Evolutionary conservation across 176 grass and related monocot species (phyloP), one percentile per base, ranked within the genome.

Genomic region (Musa troglodytarum): DNA sequence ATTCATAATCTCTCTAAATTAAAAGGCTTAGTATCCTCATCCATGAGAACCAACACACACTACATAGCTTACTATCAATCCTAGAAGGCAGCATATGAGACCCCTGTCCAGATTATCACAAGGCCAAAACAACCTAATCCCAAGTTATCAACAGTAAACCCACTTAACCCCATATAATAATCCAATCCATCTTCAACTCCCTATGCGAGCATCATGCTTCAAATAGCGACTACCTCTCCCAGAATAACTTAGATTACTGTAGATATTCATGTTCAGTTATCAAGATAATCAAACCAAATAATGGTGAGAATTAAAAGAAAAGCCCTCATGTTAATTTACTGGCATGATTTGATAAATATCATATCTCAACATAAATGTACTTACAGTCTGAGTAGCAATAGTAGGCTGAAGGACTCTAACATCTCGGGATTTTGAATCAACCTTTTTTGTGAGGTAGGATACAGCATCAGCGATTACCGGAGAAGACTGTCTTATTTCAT

Each of bases 351-450:
- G 34, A 43, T 43, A 43, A 43, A 50, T 50, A 69, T 50, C 29
- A 49, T 17, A 50, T 17, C 20, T 21, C 22, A 81, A 43, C 77
- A 54, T 81, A 76, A 10, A 76, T 82, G 13, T 25, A 82, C 83
- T 97, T 85, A 93, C 90, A 59, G 72, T 90, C 79, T 91, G 94
- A 75, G 94, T 97, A 69, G 94, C 94, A 83, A 97, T 97, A 19
- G 90, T 93, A 68, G 94, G 94, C 69, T 93, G 94, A 64, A 97
- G 90, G 82, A 97, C 75, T 83, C 77, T 97, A n/a, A 91, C 82
- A 78, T 97, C 90, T 88, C 88, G 92, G 54, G 84, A 88, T 88
- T 93, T 97, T 10, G 88, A 87, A 85, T 93, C 94, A 64, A 93
- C 86, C 77, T 90, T 92, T 78, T 93, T 97, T 62, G 94, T 97